Percentiles rank a stretch among this genome's conserved stretches.
These are phyloP conservation scores for Chalaropsis ovoidea DNA, from an alignment of 2,329 filamentous ascomycete genomes.

Conservation along the genomic window DNA sequence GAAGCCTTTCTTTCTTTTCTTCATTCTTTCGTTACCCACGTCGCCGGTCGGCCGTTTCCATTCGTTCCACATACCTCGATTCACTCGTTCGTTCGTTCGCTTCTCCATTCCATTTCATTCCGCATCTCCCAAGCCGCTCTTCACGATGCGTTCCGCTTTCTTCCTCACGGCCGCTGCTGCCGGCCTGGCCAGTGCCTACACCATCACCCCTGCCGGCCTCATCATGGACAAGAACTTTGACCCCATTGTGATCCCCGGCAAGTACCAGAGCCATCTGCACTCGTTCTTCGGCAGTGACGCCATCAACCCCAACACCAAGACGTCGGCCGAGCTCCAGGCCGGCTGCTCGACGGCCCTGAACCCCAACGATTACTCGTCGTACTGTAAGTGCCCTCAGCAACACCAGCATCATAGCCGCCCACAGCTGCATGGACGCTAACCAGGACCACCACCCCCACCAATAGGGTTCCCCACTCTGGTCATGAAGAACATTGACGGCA, in stretches of 20 bases:
- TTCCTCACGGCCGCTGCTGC: background rate
- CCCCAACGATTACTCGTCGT: constrained; percentile 39
- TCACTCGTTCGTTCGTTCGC: background rate
- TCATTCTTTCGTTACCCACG: background rate
- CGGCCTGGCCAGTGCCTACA: constrained; percentile 27
- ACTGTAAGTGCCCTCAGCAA: constrained; percentile 37
- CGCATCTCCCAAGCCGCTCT: background rate
- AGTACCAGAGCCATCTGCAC: constrained; percentile 33
- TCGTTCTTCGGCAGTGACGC: constrained; percentile 34
- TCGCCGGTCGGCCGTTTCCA: constrained; percentile 8
- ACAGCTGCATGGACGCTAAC: background rate
- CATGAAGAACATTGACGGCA: constrained; percentile 31
- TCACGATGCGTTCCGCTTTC: constrained; percentile 5
- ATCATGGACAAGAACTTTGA: constrained; percentile 34
- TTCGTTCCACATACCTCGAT: background rate
- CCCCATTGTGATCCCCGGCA: constrained; percentile 32
- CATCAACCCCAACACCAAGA: constrained; percentile 31
- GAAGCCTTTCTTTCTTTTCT: background rate
- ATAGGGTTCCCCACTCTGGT: constrained; percentile 36
- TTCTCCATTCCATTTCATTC: background rate
- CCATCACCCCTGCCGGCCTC: constrained; percentile 27
- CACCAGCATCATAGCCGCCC: too few species aligned
- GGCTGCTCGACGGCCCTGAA: constrained; percentile 40
- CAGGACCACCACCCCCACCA: too few species aligned
- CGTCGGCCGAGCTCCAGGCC: constrained; percentile 32